Conservation (phyloP, 352 stramenopile genomes). For the Phytophthora sp. region DNA sequence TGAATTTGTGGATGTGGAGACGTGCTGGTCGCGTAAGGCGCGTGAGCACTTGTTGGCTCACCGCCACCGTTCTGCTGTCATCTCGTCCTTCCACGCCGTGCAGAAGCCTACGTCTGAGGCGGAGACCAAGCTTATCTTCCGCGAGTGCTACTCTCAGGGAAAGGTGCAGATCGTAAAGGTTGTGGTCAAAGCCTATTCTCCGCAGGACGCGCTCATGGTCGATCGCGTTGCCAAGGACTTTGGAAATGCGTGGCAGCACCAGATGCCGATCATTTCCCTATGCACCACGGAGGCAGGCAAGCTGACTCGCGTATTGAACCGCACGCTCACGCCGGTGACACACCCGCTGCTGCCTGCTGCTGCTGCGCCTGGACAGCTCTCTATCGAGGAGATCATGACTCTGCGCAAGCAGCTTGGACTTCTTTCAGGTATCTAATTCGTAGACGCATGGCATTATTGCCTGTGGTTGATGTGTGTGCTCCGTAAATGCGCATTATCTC, state of each 20-base stretch:
- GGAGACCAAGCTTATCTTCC: conserved; percentile 62
- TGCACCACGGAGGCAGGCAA: conserved; percentile 93
- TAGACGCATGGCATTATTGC: conserved; percentile 17
- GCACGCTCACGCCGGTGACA: conserved; percentile 96
- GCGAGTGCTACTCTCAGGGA: conserved; percentile 69
- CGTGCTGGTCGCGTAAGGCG: conserved; percentile 81
- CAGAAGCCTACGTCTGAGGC: conserved; percentile 55
- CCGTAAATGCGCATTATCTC: conserved; percentile 31
- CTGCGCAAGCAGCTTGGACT: conserved; percentile 84
- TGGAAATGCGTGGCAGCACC: conserved; percentile 50
- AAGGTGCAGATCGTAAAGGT: conserved; percentile 92
- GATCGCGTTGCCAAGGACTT: conserved; percentile 70
- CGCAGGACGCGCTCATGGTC: conserved; percentile 90
- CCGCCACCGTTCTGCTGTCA: conserved; percentile 61
- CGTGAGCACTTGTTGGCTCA: conserved; percentile 51
- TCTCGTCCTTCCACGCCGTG: conserved; percentile 82
- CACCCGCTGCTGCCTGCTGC: conserved; percentile 92
- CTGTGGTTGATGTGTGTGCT: conserved; percentile 13
- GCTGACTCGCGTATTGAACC: conserved; percentile 95
- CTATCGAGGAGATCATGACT: conserved; percentile 93
- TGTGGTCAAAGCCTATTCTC: conserved; percentile 83
- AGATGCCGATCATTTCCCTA: conserved; percentile 95
- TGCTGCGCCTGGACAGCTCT: conserved; percentile 96
- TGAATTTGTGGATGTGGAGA: conserved; percentile 98
- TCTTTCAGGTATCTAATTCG: conserved; percentile 74